Evolutionary conservation across 2,329 filamentous ascomycete genomes (phyloP).

Genomic region (Arthrobotrys sinensis): DNA sequence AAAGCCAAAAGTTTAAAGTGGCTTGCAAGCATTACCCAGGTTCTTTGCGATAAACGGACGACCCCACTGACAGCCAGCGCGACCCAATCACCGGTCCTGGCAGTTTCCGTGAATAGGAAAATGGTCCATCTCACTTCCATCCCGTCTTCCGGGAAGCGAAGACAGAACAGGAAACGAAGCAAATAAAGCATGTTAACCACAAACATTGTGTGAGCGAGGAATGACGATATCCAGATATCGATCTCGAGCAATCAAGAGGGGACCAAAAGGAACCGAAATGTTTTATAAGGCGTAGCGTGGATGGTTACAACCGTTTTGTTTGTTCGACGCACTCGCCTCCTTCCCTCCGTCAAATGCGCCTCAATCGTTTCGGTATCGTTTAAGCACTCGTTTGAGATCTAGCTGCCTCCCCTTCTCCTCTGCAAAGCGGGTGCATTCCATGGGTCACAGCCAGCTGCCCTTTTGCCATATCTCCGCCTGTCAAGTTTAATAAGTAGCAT

Average conservation of each 20-base stretch:
- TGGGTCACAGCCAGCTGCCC: conserved; percentile 31
- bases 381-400: conserved; percentile 60
- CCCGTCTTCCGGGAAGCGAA: conserved; percentile 41
- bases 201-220: conserved; percentile 25
- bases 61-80: conserved; percentile 36
- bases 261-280: conserved; percentile 19
- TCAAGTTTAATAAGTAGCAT: conserved; percentile 45
- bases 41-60: conserved; percentile 31
- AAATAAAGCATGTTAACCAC: conserved; percentile 25
- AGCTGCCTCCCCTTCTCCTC: conserved; percentile 47
- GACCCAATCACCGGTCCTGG: conserved; percentile 50
- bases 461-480: conserved; percentile 36
- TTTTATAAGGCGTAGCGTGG: conserved; percentile 32
- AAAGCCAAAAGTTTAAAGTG: conserved; percentile 36
- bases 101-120: conserved; percentile 50
- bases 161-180: conserved; percentile 32
- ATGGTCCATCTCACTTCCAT: conserved; percentile 11
- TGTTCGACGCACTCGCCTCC: conserved; percentile 28
- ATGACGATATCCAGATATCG: conserved; percentile 44
- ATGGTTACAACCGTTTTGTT: background rate
- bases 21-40: conserved; percentile 55
- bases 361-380: conserved; percentile 58
- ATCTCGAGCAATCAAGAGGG: background rate
- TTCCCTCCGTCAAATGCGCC: conserved; percentile 50
- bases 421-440: conserved; percentile 44